Evolutionary conservation across 2,329 filamentous ascomycete species (phyloP), one percentile per base, ranked within the genome.

Genomic region (Alternaria hordeiaustralica): DNA sequence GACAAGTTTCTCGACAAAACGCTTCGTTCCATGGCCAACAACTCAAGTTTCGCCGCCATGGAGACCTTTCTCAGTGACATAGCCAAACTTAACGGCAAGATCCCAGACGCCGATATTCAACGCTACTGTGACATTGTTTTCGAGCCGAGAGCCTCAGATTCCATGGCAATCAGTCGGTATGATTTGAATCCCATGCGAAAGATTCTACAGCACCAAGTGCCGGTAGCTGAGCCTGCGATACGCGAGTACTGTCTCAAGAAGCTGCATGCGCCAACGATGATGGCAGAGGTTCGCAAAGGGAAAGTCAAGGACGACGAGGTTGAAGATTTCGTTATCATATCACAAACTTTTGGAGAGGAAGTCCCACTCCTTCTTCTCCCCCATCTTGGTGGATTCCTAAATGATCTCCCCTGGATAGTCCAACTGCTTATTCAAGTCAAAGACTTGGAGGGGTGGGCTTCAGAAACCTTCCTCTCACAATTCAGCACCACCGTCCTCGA

Each of bases 41-140:
- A 10, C 33, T 0, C 33, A 3, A 0, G 15, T 18, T 3, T 41
- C 33, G 2, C 0, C 4, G 2, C 0, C 8, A 18, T 41, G 2
- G 33, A 41, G 36, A 1, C 8, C n/a, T 41, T 41, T 41, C 36
- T 41, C 15, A 0, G 11, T 3, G n/a, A 41, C 3, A 1, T 41
- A 1, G 9, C 36, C 9, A 41, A 41, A 3, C 15, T 41, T 9
- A 41, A 41, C n/a, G 0, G 36, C 36, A 10, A 41, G 5, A 3
- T 41, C 8, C 36, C n/a, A 41, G n/a, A 41, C 36, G n/a, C 5
- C 36, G 15, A 41, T 18, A 18, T 41, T 1, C 36, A 11, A 41
- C 36, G n/a, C 0, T 41, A 41, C 9, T 41, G 36, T n/a, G 18
- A 18, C 36, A 41, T 41, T 11, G 15, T 18, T 0, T 5, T 30